phyloP scores from a whole-genome alignment of 495 filamentous ascomycete species.

The Penicillium riverlandense region DNA sequence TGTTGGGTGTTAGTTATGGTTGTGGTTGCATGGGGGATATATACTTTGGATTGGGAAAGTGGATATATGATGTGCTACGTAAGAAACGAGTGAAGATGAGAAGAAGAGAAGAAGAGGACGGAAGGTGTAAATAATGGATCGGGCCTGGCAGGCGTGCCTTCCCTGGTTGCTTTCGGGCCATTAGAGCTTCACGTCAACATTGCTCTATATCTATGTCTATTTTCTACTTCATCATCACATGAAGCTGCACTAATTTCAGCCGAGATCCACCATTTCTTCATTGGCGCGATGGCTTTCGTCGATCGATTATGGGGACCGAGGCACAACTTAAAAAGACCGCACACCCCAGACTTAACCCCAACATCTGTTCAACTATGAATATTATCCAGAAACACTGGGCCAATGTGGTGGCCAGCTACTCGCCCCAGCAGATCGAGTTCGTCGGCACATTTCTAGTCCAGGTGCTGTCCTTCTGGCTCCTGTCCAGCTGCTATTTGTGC shows the following conservation, averaged over 20 bases:
- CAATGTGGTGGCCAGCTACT: slow-evolving; percentile 15
- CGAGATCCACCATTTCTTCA: slow-evolving; percentile 7
- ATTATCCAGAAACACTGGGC: slow-evolving; percentile 13
- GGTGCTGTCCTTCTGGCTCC: slow-evolving; percentile 45
- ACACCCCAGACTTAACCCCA: not conserved
- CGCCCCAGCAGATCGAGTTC: slow-evolving; percentile 34
- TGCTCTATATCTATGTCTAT: slow-evolving; percentile 2
- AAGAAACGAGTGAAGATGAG: too few species aligned
- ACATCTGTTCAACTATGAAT: not conserved
- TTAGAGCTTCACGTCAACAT: not conserved
- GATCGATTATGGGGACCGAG: slow-evolving; percentile 19
- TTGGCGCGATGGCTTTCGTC: slow-evolving; percentile 1
- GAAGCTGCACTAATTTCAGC: not conserved
- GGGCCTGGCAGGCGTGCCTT: not conserved
- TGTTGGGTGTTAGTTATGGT: not conserved
- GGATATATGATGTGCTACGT: not conserved
- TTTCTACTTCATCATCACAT: not conserved
- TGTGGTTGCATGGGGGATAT: not conserved
- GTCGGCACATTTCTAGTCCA: slow-evolving; percentile 38
- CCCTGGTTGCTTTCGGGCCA: slow-evolving; percentile 3
- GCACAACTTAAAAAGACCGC: slow-evolving; percentile 2
- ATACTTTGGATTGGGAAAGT: not conserved
- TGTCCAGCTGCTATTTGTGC: slow-evolving; percentile 31
- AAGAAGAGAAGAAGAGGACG: too few species aligned
- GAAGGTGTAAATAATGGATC: too few species aligned